A percentile compares a stretch with the other conserved stretches of the same genome.
Evolutionary conservation across 176 grass and related monocot genomes (phyloP).

Genomic region (Zea luxurians): DNA sequence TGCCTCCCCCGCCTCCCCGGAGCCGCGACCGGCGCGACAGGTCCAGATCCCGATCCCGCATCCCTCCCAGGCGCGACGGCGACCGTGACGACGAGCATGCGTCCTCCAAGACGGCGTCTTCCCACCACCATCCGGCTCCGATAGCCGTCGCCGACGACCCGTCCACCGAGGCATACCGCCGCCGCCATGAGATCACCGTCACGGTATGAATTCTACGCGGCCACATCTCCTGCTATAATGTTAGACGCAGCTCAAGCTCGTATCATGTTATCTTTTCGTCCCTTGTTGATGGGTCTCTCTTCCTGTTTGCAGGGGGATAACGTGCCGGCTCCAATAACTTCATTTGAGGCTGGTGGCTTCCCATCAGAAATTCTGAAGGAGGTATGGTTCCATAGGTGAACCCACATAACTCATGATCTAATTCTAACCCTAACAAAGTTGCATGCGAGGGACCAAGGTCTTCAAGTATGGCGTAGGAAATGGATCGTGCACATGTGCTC

Average conservation of each 20-base stretch:
- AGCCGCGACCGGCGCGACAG: conserved; percentile 45
- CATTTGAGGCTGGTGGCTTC: conserved; percentile 83
- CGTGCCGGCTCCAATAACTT: conserved; percentile 69
- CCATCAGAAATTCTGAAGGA: conserved; percentile 80
- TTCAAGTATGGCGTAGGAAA: neutral
- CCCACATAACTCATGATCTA: conserved; percentile 23
- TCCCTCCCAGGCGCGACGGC: conserved; percentile 45
- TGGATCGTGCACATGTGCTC: conserved; percentile 16
- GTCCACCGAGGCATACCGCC: conserved; percentile 70
- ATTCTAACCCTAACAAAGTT: conserved; percentile 45
- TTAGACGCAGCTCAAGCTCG: conserved; percentile 6
- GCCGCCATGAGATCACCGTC: conserved; percentile 83
- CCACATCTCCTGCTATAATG: neutral
- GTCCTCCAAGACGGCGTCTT: conserved; percentile 35
- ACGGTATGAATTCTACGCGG: conserved; percentile 44
- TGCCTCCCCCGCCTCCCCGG: conserved; percentile 51
- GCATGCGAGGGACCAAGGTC: conserved; percentile 24
- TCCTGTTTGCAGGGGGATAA: conserved; percentile 68
- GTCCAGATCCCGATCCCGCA: conserved; percentile 40
- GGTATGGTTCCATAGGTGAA: conserved; percentile 54
- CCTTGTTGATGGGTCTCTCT: conserved; percentile 23
- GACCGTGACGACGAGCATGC: conserved; percentile 55
- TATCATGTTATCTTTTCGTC: conserved; percentile 16
- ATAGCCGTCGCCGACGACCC: conserved; percentile 36
- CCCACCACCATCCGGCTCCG: conserved; percentile 37